Evolutionary conservation across 768 basidiomycete species (phyloP), one percentile per base, ranked within the genome.

Genomic region (Phlebiopsis flavidoalba): DNA sequence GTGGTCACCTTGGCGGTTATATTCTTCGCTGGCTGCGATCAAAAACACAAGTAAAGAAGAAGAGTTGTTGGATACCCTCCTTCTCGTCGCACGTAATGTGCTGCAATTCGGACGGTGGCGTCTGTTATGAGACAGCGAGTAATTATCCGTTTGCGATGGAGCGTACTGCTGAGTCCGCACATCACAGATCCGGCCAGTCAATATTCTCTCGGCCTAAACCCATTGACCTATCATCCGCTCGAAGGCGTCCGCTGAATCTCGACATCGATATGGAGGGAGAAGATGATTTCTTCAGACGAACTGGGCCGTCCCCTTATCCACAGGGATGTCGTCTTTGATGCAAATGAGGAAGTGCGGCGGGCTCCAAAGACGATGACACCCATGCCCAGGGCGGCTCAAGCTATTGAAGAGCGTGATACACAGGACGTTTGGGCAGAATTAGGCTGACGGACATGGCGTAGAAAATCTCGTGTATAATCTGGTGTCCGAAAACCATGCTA

Each of bases 51-150:
- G 90, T 72, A 93, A 92, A 75, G 91, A 93, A 68, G 96, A 99
- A 75, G 95, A 97, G 68, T 77, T 98, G 1, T 81, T 98, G 52
- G 97, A 98, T 70, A 97, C 93, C 1, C 76, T 98, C 57, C 78
- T 98, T 24, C 86, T 98, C 26, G 87, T 98, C 65, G 93, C 91
- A 19, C 84, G 96, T 46, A 98, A 98, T 70, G 84, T 94, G 59
- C 83, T 99, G 58, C 93, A 95, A 66, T 98, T 98, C 70, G 87
- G 90, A 31, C 85, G 95, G 24, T 99, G 17, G 96, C 95, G 17
- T 83, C 92, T 21, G 93, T 98, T 53, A 89, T 98, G 84, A 82
- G 95, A 74, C 92, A 95, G 94, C 96, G 70, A 65, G 92, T 77
- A 43, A 66, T 46, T 8, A 57, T 62, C 26, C 6, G 50, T 58